Base-by-base conservation (phyloP, 371 early-diverging fungal genomes). In the Apophysomyces sp. region DNA sequence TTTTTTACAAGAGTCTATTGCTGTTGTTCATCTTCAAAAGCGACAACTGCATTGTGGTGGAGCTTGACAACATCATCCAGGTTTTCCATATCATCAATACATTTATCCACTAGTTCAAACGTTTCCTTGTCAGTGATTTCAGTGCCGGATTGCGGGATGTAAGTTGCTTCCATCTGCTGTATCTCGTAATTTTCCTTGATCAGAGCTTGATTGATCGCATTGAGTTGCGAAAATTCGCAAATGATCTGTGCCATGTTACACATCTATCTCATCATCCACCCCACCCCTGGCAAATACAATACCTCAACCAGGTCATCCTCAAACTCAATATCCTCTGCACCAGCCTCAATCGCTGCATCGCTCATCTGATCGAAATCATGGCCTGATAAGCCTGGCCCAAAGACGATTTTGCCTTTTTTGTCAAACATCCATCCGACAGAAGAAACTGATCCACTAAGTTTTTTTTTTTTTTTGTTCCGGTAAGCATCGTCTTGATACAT, bases 351-450 rank as follows among this genome's bases (percentile, higher is more conserved):
- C 7, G 81, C 85, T 52, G 72, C 63, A 41, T 84, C 87, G 77
- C 84, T 76, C 71, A 86, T 81, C 30, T 76, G 65, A 15, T 86
- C 86, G 21, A 80, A 55, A n/a, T 72, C 70, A 52, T 78, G 77
- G 2, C 73, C 71, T 1, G 82, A 70, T 57, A 70, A 71, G 52
- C 82, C 77, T 4, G 76, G 29, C 15, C 68, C 58, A 65, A 78
- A 81, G 26, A 70, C 77, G 26, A 86, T 64, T 18, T 71, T 74
- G 6, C 83, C 83, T 61, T 85, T 86, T 61, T 83, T 85, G 8
- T 86, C 82, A 70, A 86, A 88, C 63, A 86, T 63, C 76, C 81
- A 88, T 24, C 77, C 74, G 8, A 88, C 86, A 2, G 79, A 73
- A 4, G 86, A 66, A 28, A 88, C 76, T 8, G 85, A 81, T 9